Conservation (phyloP, 805 yeast species). For the Candida takata region DNA sequence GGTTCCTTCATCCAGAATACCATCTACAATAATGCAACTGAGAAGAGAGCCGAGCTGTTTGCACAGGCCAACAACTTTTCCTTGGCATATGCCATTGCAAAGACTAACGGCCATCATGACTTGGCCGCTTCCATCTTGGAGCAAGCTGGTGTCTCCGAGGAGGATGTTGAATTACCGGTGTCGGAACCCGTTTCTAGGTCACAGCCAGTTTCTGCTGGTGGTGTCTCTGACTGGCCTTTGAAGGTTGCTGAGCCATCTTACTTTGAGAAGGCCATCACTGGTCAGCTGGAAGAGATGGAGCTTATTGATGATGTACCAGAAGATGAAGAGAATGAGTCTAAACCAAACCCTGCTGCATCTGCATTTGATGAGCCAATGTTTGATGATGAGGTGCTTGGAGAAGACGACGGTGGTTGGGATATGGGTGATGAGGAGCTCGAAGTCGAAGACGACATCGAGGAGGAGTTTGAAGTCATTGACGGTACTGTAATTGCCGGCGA, state of each 20-base stretch:
- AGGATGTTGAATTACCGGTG: constrained; percentile 59
- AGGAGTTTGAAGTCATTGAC: constrained; percentile 31
- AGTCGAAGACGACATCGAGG: constrained; percentile 49
- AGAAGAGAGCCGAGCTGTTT: constrained; percentile 67
- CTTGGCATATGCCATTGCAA: constrained; percentile 89
- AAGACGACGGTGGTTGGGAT: constrained; percentile 71
- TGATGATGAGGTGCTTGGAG: constrained; percentile 34
- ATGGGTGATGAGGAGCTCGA: constrained; percentile 74
- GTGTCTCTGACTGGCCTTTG: constrained; percentile 70
- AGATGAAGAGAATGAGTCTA: constrained; percentile 17
- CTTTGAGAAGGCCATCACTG: constrained; percentile 79
- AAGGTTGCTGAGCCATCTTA: constrained; percentile 64
- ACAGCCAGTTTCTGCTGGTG: constrained; percentile 41
- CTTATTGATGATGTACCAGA: constrained; percentile 39
- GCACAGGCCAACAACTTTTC: constrained; percentile 77
- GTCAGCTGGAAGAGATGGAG: constrained; percentile 62
- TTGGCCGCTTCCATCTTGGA: constrained; percentile 66
- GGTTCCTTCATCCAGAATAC: constrained; percentile 79
- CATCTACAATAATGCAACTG: constrained; percentile 65
- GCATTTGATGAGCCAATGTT: constrained; percentile 32
- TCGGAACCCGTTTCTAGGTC: constrained; percentile 39
- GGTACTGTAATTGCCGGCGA: constrained; percentile 37
- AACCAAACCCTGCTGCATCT: constrained; percentile 15
- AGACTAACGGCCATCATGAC: constrained; percentile 72
- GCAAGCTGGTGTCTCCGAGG: constrained; percentile 58